These are phyloP conservation scores for Macrolepiota fuliginosa DNA, from an alignment of 768 basidiomycete species.

Conservation along the genomic window DNA sequence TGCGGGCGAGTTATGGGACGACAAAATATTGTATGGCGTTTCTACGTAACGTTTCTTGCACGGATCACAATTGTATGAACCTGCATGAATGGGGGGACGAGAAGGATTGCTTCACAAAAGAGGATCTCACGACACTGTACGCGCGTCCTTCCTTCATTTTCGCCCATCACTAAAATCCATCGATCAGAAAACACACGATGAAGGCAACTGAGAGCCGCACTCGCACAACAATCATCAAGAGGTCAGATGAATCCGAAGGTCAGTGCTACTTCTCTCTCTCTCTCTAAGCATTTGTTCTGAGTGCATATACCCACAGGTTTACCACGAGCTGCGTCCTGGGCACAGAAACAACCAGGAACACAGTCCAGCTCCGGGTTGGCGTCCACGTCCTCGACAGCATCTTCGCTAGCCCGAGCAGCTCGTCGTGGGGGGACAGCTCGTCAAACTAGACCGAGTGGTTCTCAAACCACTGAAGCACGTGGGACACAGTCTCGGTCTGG, in stretches of 20 bases:
- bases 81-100: slow-evolving; percentile 99
- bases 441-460: slow-evolving; percentile 38
- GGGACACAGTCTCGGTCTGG: slow-evolving; percentile 27
- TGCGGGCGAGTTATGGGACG: slow-evolving; percentile 94
- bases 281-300: not conserved
- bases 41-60: slow-evolving; percentile 79
- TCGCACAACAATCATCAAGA: slow-evolving; percentile 42
- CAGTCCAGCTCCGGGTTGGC: slow-evolving; percentile 14
- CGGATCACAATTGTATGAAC: slow-evolving; percentile 89
- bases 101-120: slow-evolving; percentile 96
- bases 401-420: slow-evolving; percentile 32
- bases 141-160: slow-evolving; percentile 18
- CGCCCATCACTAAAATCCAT: slow-evolving; percentile 10
- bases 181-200: slow-evolving; percentile 82
- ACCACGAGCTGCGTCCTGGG: slow-evolving; percentile 71
- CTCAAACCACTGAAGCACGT: slow-evolving; percentile 32
- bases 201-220: slow-evolving; percentile 80
- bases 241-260: slow-evolving; percentile 68
- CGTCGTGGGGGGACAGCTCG: slow-evolving; percentile 45
- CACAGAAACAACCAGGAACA: slow-evolving; percentile 34
- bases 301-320: slow-evolving; percentile 38
- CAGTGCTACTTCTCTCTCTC: slow-evolving; percentile 14
- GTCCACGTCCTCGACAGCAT: slow-evolving; percentile 15
- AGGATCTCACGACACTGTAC: slow-evolving; percentile 90
- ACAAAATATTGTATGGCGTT: slow-evolving; percentile 98